A percentile compares a stretch with the other conserved stretches of the same genome.
Evolutionary conservation across 148 eudicot species (phyloP).

Genomic region (Vaccinium corymbosum): DNA sequence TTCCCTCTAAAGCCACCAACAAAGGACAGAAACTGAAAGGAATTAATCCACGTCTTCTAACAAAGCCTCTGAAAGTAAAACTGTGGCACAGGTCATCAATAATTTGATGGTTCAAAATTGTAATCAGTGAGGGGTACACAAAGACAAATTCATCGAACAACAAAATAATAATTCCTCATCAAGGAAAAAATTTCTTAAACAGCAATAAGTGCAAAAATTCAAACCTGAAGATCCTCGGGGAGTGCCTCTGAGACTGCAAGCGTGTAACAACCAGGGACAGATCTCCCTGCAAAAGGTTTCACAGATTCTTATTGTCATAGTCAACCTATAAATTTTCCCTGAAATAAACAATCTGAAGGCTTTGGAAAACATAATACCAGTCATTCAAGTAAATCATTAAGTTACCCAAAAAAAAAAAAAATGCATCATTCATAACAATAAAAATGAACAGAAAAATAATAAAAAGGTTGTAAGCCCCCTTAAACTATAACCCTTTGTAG

Average conservation of each 20-base stretch:
- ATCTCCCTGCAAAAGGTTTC: constrained; percentile 44
- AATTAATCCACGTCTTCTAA: not conserved
- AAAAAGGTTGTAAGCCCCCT: not conserved
- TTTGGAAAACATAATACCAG: not conserved
- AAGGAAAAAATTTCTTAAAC: not conserved
- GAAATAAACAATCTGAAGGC: not conserved
- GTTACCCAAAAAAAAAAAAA: no score
- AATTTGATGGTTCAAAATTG: not conserved
- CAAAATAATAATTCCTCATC: not conserved
- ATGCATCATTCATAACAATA: not conserved
- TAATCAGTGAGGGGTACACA: not conserved
- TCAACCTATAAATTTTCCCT: not conserved
- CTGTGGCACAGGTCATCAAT: not conserved
- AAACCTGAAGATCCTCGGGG: constrained; percentile 63
- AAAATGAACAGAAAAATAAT: not conserved
- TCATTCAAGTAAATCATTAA: not conserved
- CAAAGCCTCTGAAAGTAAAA: not conserved
- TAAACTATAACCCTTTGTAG: not conserved
- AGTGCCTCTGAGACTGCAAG: constrained; percentile 83
- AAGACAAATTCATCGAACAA: not conserved
- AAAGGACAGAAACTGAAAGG: not conserved
- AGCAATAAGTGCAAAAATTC: constrained; percentile 12
- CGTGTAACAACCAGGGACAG: constrained; percentile 74
- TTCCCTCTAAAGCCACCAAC: not conserved
- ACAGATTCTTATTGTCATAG: not conserved